Conservation (phyloP, 1,139 yeast species). For the Candida sp. region DNA sequence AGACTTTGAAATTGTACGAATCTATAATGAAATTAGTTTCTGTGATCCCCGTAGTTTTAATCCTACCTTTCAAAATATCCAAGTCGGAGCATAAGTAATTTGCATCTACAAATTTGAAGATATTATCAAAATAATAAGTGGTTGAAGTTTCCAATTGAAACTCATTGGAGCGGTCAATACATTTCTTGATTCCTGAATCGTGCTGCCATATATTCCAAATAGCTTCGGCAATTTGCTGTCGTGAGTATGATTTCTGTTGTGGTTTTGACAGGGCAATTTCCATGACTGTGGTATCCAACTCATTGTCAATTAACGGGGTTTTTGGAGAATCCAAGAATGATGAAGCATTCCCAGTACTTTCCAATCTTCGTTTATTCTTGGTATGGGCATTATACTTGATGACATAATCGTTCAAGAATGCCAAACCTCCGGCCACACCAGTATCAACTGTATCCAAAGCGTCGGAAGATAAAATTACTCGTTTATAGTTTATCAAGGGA, state of each 20-base stretch:
- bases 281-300: constrained; percentile 7
- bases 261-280: constrained; percentile 10
- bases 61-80: constrained; percentile 86
- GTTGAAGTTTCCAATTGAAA: constrained; percentile 85
- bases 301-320: constrained; percentile 6
- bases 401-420: constrained; percentile 63
- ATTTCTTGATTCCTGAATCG: constrained; percentile 64
- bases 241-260: constrained; percentile 8
- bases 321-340: constrained; percentile 12
- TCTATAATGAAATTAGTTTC: constrained; percentile 78
- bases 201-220: constrained; percentile 61
- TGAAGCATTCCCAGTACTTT: constrained; percentile 56
- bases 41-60: constrained; percentile 94
- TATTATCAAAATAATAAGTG: constrained; percentile 70
- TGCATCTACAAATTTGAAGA: constrained; percentile 59
- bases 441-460: constrained; percentile 64
- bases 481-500: constrained; percentile 44
- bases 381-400: constrained; percentile 57
- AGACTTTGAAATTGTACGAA: constrained; percentile 64
- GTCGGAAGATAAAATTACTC: constrained; percentile 51
- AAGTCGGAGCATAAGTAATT: constrained; percentile 70
- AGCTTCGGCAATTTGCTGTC: constrained; percentile 61
- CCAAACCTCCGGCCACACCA: constrained; percentile 64
- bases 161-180: constrained; percentile 63
- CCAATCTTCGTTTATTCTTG: constrained; percentile 44